Conservation (phyloP, 1,284 basidiomycete genomes). For the Neolentinus lepideus region DNA sequence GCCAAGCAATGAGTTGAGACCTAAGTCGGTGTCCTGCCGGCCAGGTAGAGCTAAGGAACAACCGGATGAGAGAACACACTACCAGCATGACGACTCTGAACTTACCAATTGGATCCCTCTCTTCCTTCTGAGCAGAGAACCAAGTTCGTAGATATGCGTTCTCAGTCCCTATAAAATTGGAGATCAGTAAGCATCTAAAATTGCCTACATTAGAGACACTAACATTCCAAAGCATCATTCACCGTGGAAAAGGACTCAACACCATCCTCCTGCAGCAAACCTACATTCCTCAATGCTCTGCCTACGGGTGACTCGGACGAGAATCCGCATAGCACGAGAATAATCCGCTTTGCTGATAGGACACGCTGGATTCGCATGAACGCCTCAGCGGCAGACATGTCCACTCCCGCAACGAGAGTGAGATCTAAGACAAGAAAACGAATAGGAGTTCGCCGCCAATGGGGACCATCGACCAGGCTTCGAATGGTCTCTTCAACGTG, state of each 20-base stretch:
- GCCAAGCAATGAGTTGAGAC: slow-evolving; percentile 52
- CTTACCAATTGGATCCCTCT: slow-evolving; percentile 31
- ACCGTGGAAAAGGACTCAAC: slow-evolving; percentile 83
- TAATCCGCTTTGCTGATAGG: slow-evolving; percentile 69
- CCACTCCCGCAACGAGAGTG: slow-evolving; percentile 81
- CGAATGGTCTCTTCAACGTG: slow-evolving; percentile 81
- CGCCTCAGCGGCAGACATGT: slow-evolving; percentile 93
- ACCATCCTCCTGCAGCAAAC: slow-evolving; percentile 66
- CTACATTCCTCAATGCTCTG: slow-evolving; percentile 67
- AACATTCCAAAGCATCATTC: slow-evolving; percentile 92
- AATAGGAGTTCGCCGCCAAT: slow-evolving; percentile 78
- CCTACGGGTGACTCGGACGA: slow-evolving; percentile 55
- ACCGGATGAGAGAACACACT: neutral
- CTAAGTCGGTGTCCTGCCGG: slow-evolving; percentile 39
- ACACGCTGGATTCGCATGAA: slow-evolving; percentile 89
- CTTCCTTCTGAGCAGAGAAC: slow-evolving; percentile 59
- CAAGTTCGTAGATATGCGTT: slow-evolving; percentile 78
- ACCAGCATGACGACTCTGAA: neutral
- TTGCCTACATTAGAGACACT: slow-evolving; percentile 22
- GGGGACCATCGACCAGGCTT: slow-evolving; percentile 63
- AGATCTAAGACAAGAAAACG: slow-evolving; percentile 89
- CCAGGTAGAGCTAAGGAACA: slow-evolving; percentile 48
- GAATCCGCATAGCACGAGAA: slow-evolving; percentile 88
- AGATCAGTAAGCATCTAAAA: neutral
- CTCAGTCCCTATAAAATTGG: slow-evolving; percentile 66